Conservation (phyloP, 495 filamentous ascomycete species). For the Trichoderma orchidacearum region DNA sequence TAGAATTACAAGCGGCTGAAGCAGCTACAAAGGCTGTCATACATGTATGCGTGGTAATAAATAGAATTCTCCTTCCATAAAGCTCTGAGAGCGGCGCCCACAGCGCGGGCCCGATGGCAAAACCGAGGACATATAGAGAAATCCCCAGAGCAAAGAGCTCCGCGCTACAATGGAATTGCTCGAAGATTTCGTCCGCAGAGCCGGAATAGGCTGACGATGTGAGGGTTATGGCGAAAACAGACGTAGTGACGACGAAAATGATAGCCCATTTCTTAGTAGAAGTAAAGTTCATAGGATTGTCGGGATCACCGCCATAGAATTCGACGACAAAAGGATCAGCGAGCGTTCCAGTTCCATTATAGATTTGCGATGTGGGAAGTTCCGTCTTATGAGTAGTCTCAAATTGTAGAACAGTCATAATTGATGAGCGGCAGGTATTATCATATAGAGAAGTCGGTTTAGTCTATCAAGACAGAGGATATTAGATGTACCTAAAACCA, state of each 20-base stretch:
- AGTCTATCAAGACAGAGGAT: not conserved
- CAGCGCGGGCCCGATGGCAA: constrained; percentile 31
- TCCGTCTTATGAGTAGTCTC: not conserved
- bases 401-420: not conserved
- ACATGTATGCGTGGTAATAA: constrained; percentile 36
- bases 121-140: constrained; percentile 31
- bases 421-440: not conserved
- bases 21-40: constrained; percentile 38
- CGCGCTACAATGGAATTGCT: constrained; percentile 21
- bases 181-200: constrained; percentile 15
- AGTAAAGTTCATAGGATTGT: not conserved
- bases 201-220: constrained; percentile 28
- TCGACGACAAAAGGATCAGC: not conserved
- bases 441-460: not conserved
- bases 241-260: constrained; percentile 38
- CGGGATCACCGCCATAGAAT: not conserved
- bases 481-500: not conserved
- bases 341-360: not conserved
- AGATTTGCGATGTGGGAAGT: not conserved
- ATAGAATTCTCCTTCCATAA: constrained; percentile 48
- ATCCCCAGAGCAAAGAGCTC: constrained; percentile 27
- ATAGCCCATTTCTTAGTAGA: constrained; percentile 36
- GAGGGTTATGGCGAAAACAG: constrained; percentile 46
- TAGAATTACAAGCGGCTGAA: constrained; percentile 41
- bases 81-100: constrained; percentile 30